phyloP scores from a whole-genome alignment of 306 rosid species.

The Hippophae gyantsensis region DNA sequence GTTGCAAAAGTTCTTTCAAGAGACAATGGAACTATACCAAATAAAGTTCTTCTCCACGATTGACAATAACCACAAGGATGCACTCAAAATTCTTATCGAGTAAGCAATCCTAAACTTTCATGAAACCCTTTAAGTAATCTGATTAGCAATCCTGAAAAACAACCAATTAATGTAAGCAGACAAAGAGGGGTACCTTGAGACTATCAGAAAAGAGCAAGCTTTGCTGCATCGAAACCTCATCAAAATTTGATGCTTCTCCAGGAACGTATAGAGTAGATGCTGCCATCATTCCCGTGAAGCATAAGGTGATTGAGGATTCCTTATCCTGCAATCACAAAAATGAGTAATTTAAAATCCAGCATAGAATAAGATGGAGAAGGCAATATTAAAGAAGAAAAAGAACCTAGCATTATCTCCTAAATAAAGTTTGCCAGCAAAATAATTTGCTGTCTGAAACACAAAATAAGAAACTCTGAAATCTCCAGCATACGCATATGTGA shows the following conservation, averaged over 20 bases:
- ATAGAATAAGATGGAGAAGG: conserved; percentile 1
- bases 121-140: neutral
- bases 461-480: too few species aligned
- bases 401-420: conserved; percentile 2
- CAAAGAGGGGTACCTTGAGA: conserved; percentile 48
- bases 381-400: conserved; percentile 1
- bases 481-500: too few species aligned
- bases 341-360: conserved; percentile 5
- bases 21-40: neutral
- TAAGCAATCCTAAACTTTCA: neutral
- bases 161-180: neutral
- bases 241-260: conserved; percentile 62
- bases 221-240: conserved; percentile 93
- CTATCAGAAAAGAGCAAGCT: conserved; percentile 91
- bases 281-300: conserved; percentile 52
- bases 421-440: neutral
- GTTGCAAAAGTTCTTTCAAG: neutral
- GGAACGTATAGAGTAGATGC: conserved; percentile 42
- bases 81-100: neutral
- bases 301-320: conserved; percentile 21
- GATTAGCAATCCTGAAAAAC: neutral
- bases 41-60: neutral
- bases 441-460: neutral
- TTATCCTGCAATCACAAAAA: conserved; percentile 17
- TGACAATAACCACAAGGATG: neutral